Percentiles rank a stretch among this genome's conserved stretches.
phyloP scores from a whole-genome alignment of 768 basidiomycete species.

The Amanita pallidorosea region DNA sequence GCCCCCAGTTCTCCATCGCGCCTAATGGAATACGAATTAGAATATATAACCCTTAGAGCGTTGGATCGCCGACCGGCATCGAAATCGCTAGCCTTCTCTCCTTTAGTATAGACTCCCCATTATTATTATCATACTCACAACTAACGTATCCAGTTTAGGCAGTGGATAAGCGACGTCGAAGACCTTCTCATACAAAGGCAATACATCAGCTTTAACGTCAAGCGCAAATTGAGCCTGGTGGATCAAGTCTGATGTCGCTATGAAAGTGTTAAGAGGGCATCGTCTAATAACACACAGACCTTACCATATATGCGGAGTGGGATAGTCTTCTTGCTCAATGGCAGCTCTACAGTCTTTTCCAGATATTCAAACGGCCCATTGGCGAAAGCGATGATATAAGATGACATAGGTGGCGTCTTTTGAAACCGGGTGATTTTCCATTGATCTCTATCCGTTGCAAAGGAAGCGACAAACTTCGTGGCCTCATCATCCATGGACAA shows the following conservation, averaged over 20 bases:
- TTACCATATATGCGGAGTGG: constrained; percentile 80
- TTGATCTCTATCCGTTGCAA: constrained; percentile 24
- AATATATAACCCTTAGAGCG: background rate
- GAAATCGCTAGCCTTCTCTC: constrained; percentile 66
- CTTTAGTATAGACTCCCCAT: background rate
- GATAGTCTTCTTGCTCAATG: constrained; percentile 67
- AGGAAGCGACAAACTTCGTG: constrained; percentile 31
- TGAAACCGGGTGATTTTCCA: constrained; percentile 84
- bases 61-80: constrained; percentile 48
- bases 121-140: constrained; percentile 30
- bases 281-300: constrained; percentile 6
- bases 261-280: background rate
- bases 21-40: constrained; percentile 20
- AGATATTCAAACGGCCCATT: constrained; percentile 70
- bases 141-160: constrained; percentile 90
- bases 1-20: constrained; percentile 92
- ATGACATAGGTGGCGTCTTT: constrained; percentile 78
- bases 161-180: constrained; percentile 91
- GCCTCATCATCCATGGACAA: constrained; percentile 16
- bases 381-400: constrained; percentile 83
- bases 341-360: constrained; percentile 68
- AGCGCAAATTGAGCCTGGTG: constrained; percentile 80
- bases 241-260: constrained; percentile 75
- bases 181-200: constrained; percentile 87
- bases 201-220: constrained; percentile 70